phyloP scores from a whole-genome alignment of 129 eudicot species.

The Centaurea solstitialis region DNA sequence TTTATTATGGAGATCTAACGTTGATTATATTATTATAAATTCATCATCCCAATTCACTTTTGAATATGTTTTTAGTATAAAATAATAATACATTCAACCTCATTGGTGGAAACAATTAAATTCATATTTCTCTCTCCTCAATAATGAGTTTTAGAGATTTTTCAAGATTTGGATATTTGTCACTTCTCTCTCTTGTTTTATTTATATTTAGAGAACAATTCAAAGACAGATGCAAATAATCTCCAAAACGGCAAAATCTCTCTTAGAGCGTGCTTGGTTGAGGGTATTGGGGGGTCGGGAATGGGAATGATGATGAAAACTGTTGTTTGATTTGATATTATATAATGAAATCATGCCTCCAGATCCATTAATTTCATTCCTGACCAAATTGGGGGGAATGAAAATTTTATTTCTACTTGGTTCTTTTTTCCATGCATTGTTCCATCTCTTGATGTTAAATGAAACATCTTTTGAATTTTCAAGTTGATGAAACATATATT shows the following conservation, averaged over 20 bases:
- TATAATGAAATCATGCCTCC: too few species aligned
- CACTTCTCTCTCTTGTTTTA: background rate
- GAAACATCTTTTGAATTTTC: too few species aligned
- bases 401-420: too few species aligned
- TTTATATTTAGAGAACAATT: background rate
- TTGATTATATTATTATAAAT: background rate
- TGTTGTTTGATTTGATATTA: too few species aligned
- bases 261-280: too few species aligned
- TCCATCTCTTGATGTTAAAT: too few species aligned
- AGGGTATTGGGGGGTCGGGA: too few species aligned
- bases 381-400: too few species aligned
- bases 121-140: background rate
- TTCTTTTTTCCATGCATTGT: too few species aligned
- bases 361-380: too few species aligned
- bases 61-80: background rate
- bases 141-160: background rate
- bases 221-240: background rate
- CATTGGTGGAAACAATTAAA: background rate
- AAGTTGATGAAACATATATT: too few species aligned
- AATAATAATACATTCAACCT: background rate
- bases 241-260: background rate
- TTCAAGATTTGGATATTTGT: background rate
- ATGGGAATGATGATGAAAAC: too few species aligned
- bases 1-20: background rate
- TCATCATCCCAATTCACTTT: background rate